A percentile compares a stretch with the other conserved stretches of the same genome.
Conservation (phyloP, 805 yeast species). For the Clavispora asparagi region DNA sequence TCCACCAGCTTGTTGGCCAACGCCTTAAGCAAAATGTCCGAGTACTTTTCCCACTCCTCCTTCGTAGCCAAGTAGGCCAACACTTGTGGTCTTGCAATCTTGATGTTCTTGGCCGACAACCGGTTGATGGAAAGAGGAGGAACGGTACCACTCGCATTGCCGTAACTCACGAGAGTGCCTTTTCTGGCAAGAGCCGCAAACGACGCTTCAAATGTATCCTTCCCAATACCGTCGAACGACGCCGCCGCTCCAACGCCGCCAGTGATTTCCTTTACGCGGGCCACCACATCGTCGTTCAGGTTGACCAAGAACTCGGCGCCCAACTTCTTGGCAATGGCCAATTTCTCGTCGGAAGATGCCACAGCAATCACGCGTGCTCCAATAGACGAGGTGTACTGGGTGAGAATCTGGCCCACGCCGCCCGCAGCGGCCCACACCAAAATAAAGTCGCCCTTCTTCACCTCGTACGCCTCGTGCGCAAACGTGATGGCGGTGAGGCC, state of each 20-base stretch:
- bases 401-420: conserved; percentile 75
- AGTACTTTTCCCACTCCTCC: conserved; percentile 51
- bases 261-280: conserved; percentile 55
- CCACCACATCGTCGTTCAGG: conserved; percentile 51
- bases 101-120: conserved; percentile 59
- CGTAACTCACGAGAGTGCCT: conserved; percentile 74
- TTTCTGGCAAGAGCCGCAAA: conserved; percentile 56
- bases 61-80: conserved; percentile 45
- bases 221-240: conserved; percentile 72
- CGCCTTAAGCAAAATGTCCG: conserved; percentile 44
- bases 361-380: conserved; percentile 85
- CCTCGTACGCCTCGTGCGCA: conserved; percentile 57
- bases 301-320: conserved; percentile 79
- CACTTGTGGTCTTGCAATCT: conserved; percentile 59
- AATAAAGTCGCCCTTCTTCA: conserved; percentile 64
- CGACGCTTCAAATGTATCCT: conserved; percentile 66
- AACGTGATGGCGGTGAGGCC: conserved; percentile 79
- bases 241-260: conserved; percentile 63
- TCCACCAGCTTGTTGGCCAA: conserved; percentile 5
- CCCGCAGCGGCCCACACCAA: conserved; percentile 94
- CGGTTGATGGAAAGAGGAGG: conserved; percentile 54
- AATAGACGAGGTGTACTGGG: conserved; percentile 53
- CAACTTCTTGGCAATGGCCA: conserved; percentile 53
- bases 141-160: conserved; percentile 83
- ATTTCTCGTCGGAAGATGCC: conserved; percentile 74